Evolutionary conservation across 768 basidiomycete species (phyloP), one percentile per base, ranked within the genome.

Genomic region (Phylloporus sp.): DNA sequence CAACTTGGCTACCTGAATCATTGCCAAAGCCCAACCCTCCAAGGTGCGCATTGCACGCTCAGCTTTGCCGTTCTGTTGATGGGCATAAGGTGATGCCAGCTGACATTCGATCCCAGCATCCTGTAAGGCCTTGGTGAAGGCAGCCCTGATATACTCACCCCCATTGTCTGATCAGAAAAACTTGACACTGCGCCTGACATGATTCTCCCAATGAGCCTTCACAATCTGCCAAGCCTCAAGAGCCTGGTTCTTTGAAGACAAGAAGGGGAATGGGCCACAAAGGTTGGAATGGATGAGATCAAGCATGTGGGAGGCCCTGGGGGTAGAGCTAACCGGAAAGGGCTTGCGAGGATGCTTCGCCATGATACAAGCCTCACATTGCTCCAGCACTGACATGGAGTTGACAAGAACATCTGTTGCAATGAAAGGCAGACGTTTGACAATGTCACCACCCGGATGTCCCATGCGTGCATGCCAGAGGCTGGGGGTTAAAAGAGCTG

Each of bases 21-120:
- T 43, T 0, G 61, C 41, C 5, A 29, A 29, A 0, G 28, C 28
- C 3, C 28, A 6, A 15, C 28, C 28, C 5, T 29, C 28, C 28
- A 15, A 54, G 50, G 62, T 67, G 0, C 58, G 42, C 10, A 69
- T 60, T 32, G 58, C 63, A 0, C 61, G 44, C 38, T 71, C 63
- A 1, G 51, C 56, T 32, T 61, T 63, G 10, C 32, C 2, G 51
- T 56, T 32, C 60, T 63, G 10, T 28, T 66, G 62, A 4, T 59
- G 46, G 27, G 27, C 27, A 11, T 28, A 28, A 1, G 27, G 27
- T 3, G 10, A 10, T 2, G 27, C 27, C 9, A 28, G 27, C 5
- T 28, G 27, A 3, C 9, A 11, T 0, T 29, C n/a, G 6, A 68
- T 64, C 0, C 65, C 68, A 1, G 5, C 22, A 1, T 17, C 21